These are phyloP conservation scores for Vitis vinifera DNA, from an alignment of 164 flowering plant species.

Conservation along the genomic window DNA sequence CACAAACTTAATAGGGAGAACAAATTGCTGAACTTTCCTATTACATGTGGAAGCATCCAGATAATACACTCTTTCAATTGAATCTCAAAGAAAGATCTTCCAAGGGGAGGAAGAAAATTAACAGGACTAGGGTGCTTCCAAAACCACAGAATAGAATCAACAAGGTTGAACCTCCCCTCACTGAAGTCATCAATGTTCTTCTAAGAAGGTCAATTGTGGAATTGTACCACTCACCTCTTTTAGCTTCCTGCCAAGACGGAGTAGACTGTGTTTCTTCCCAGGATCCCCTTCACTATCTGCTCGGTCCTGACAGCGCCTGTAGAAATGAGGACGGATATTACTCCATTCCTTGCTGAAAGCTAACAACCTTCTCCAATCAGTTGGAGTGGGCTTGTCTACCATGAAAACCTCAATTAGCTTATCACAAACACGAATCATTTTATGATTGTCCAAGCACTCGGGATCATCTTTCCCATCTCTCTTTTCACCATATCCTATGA, in stretches of 20 bases:
- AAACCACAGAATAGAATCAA: no score
- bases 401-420: slow-evolving; percentile 83
- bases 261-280: slow-evolving; percentile 71
- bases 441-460: slow-evolving; percentile 31
- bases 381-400: slow-evolving; percentile 88
- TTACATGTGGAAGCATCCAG: background rate
- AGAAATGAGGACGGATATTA: slow-evolving; percentile 74
- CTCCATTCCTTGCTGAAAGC: slow-evolving; percentile 82
- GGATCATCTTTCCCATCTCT: slow-evolving; percentile 17
- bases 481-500: slow-evolving; percentile 18
- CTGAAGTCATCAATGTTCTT: background rate
- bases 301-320: slow-evolving; percentile 61
- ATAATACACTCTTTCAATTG: background rate
- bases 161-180: no score
- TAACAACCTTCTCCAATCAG: slow-evolving; percentile 89
- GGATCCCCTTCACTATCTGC: slow-evolving; percentile 76
- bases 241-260: slow-evolving; percentile 68
- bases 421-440: slow-evolving; percentile 75
- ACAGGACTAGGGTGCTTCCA: no score
- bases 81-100: no score
- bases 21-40: background rate
- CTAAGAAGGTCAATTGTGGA: background rate
- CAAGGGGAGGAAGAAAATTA: no score
- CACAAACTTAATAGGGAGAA: background rate
- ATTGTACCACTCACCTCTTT: slow-evolving; percentile 60